Conservation (phyloP, 306 rosid species). For the Potentilla sterilis region DNA sequence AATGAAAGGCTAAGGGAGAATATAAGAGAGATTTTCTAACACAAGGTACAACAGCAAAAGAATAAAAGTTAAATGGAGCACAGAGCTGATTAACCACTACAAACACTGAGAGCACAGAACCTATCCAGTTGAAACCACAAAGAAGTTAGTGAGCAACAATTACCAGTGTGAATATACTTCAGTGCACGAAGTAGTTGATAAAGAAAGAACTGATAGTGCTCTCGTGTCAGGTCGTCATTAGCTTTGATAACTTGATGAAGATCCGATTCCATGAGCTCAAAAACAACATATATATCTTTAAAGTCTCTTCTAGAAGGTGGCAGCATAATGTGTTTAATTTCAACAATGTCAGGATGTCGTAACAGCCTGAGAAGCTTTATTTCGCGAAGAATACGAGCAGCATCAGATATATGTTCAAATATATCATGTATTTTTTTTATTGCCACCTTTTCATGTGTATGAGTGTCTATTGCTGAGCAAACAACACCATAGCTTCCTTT, state of each 20-base stretch:
- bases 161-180: conserved; percentile 92
- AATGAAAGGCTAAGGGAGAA: not conserved
- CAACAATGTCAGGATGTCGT: conserved; percentile 95
- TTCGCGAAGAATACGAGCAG: conserved; percentile 97
- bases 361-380: conserved; percentile 94
- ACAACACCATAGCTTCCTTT: conserved; percentile 98
- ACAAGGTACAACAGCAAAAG: not conserved
- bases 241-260: conserved; percentile 98
- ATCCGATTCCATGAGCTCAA: conserved; percentile 96
- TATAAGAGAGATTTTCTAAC: not conserved
- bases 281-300: conserved; percentile 90
- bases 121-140: not conserved
- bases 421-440: conserved; percentile 89
- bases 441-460: conserved; percentile 84
- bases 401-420: conserved; percentile 90
- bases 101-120: not conserved
- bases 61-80: not conserved
- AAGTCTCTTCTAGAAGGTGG: conserved; percentile 87
- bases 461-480: conserved; percentile 93
- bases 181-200: conserved; percentile 95
- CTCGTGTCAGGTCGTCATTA: conserved; percentile 78
- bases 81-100: not conserved
- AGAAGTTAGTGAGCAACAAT: conserved; percentile 15
- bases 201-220: conserved; percentile 92
- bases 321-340: conserved; percentile 85